A percentile compares a stretch with the other conserved stretches of the same genome.
phyloP scores from a whole-genome alignment of 2,329 filamentous ascomycete genomes.

The Curvularia lunata region DNA sequence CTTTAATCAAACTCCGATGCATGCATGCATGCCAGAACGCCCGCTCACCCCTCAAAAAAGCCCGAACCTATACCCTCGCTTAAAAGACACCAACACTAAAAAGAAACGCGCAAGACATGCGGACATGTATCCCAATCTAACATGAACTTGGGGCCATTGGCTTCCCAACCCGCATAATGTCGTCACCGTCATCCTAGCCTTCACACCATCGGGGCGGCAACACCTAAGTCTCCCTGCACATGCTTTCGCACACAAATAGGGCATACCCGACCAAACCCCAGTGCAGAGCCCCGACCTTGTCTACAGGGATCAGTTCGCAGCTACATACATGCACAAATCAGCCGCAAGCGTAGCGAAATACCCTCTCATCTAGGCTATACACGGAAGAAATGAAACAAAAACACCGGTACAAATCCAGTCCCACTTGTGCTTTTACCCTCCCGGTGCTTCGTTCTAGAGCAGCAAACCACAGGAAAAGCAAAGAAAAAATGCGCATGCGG shows the following conservation, averaged over 20 bases:
- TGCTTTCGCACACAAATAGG: not conserved
- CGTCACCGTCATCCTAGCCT: not conserved
- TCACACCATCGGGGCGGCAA: not conserved
- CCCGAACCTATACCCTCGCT: not conserved
- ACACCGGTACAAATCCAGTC: not conserved
- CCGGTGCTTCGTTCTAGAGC: not conserved
- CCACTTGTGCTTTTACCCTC: too few species aligned
- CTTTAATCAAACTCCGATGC: not conserved
- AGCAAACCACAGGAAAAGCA: not conserved
- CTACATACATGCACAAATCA: not conserved
- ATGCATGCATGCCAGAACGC: not conserved
- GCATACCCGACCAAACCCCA: not conserved
- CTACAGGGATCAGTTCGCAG: not conserved
- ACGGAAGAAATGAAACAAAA: not conserved
- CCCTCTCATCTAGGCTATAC: not conserved
- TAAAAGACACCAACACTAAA: not conserved
- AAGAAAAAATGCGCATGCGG: too few species aligned
- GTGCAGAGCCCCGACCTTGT: not conserved
- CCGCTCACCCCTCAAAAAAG: not conserved
- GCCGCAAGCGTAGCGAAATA: not conserved
- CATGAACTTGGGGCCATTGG: not conserved
- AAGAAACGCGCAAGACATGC: not conserved
- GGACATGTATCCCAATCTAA: constrained; percentile 1
- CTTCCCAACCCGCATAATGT: not conserved
- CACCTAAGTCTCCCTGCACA: not conserved